phyloP scores from a whole-genome alignment of 768 basidiomycete genomes.

The Boletus tylopilopsis region DNA sequence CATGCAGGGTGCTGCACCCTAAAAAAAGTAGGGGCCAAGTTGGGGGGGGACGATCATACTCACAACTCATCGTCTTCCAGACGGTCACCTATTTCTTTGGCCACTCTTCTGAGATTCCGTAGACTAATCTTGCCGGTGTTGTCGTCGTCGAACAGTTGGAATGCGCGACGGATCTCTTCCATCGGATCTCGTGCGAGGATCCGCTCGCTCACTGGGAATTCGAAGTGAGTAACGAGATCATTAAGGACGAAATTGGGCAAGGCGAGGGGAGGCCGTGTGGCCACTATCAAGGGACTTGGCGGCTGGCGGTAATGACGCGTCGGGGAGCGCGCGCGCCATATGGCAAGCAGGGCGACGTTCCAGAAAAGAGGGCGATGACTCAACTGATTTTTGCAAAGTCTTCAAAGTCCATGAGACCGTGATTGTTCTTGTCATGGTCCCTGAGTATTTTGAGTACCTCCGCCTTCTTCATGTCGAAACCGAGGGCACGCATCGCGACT shows the following conservation, averaged over 20 bases:
- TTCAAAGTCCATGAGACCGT: constrained; percentile 85
- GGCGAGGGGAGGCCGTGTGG: background rate
- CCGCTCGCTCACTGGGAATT: constrained; percentile 79
- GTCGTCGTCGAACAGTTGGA: constrained; percentile 96
- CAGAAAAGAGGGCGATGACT: constrained; percentile 28
- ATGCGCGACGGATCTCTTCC: constrained; percentile 94
- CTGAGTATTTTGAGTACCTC: constrained; percentile 93
- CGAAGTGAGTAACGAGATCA: constrained; percentile 17
- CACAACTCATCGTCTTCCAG: constrained; percentile 96
- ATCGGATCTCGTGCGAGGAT: constrained; percentile 93
- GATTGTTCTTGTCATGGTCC: constrained; percentile 83
- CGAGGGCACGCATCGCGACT: constrained; percentile 96
- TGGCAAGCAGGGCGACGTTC: background rate
- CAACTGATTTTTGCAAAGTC: constrained; percentile 93
- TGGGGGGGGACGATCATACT: constrained; percentile 33
- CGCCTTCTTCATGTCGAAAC: constrained; percentile 97
- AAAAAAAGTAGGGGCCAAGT: constrained; percentile 8
- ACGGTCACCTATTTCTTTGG: constrained; percentile 94
- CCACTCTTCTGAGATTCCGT: constrained; percentile 86
- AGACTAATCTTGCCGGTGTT: constrained; percentile 92
- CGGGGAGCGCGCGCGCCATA: background rate
- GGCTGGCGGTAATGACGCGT: constrained; percentile 4
- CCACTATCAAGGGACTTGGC: background rate
- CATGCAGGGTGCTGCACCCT: constrained; percentile 14
- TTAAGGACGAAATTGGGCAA: background rate